Evolutionary conservation across 805 yeast species (phyloP).

Genomic region (Suhomyces sp.): DNA sequence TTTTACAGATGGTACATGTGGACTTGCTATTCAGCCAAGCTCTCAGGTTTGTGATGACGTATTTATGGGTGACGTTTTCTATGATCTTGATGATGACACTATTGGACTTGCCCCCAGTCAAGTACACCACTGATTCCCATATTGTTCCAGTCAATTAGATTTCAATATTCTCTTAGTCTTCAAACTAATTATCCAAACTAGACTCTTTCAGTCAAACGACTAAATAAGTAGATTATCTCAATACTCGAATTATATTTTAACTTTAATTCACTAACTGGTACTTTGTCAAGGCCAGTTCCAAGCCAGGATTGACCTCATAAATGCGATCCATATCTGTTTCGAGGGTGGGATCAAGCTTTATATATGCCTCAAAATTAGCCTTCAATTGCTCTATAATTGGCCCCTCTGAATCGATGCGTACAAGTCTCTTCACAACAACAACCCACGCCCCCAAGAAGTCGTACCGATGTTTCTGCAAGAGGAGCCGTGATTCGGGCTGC

Average conservation of each 20-base stretch:
- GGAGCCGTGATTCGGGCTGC: conserved; percentile 15
- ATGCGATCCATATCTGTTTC: neutral
- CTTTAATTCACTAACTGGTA: neutral
- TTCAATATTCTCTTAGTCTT: neutral
- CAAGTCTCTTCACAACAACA: conserved; percentile 15
- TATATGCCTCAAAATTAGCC: neutral
- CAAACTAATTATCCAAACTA: no score
- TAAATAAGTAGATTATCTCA: no score
- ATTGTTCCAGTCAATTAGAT: neutral
- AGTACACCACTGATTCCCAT: conserved; percentile 18
- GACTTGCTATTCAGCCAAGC: neutral
- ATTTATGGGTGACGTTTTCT: conserved; percentile 50
- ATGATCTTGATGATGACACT: conserved; percentile 46
- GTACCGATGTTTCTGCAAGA: conserved; percentile 25
- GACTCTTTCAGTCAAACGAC: no score
- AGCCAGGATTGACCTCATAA: neutral
- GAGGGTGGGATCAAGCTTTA: neutral
- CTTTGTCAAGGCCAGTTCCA: neutral
- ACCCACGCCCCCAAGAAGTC: conserved; percentile 40
- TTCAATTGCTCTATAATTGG: neutral
- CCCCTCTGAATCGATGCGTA: neutral
- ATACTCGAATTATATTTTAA: no score
- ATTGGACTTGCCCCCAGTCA: conserved; percentile 49
- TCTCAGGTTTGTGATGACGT: conserved; percentile 48
- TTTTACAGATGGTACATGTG: neutral